Percentiles rank a stretch among this genome's conserved stretches.
Conservation (phyloP, 225 moss, liverwort and hornwort species). For the Marchantia paleacea region DNA sequence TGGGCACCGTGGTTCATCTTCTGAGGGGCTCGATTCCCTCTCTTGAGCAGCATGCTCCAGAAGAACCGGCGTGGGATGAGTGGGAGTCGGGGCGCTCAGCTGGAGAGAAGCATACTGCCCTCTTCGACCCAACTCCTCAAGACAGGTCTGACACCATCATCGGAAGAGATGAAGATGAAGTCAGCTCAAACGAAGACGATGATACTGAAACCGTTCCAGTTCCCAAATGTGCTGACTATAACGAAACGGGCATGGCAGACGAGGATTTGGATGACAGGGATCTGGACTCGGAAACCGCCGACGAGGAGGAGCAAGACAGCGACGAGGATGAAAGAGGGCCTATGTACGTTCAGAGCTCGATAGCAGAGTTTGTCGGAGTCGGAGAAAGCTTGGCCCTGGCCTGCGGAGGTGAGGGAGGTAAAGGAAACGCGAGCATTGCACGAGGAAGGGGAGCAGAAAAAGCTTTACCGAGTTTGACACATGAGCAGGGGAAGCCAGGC, state of each 20-base stretch:
- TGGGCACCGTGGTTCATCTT: slow-evolving; percentile 90
- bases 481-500: slow-evolving; percentile 72
- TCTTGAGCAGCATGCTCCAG: slow-evolving; percentile 48
- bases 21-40: slow-evolving; percentile 70
- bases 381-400: slow-evolving; percentile 82
- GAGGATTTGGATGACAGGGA: slow-evolving; percentile 13
- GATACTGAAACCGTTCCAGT: not conserved
- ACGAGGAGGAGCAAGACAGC: slow-evolving; percentile 29
- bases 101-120: slow-evolving; percentile 7
- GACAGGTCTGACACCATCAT: not conserved
- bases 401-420: slow-evolving; percentile 79
- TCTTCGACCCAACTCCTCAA: not conserved
- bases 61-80: slow-evolving; percentile 45
- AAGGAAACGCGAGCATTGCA: slow-evolving; percentile 82
- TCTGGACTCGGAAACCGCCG: not conserved
- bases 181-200: not conserved
- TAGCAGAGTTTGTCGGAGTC: slow-evolving; percentile 74
- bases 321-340: slow-evolving; percentile 16
- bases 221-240: not conserved
- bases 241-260: not conserved
- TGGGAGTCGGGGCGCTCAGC: slow-evolving; percentile 31
- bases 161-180: not conserved
- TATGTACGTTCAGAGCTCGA: slow-evolving; percentile 33
- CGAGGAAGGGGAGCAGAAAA: slow-evolving; percentile 72
- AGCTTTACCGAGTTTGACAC: slow-evolving; percentile 71